A percentile compares a stretch with the other conserved stretches of the same genome.
Conservation (phyloP, 75 land plant genomes). For the Gnetum montanum region DNA sequence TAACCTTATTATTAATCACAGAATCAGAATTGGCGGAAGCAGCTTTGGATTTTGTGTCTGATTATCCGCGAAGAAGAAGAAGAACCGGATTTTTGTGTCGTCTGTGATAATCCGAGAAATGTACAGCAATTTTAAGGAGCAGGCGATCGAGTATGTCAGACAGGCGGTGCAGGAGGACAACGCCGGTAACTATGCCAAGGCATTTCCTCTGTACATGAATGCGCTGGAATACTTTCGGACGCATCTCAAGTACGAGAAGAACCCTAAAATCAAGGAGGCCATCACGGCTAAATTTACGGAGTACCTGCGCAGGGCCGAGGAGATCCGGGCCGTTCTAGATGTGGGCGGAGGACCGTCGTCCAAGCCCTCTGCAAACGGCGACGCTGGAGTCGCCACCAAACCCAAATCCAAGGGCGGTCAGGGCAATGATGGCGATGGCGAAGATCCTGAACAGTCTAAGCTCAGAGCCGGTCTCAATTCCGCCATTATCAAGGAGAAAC, state of each 20-base stretch:
- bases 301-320: conserved; percentile 95
- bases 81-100: no score
- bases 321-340: conserved; percentile 90
- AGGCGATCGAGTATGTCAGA: conserved; percentile 94
- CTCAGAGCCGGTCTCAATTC: conserved; percentile 86
- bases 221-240: conserved; percentile 96
- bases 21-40: no score
- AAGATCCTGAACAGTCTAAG: conserved; percentile 89
- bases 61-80: no score
- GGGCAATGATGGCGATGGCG: conserved; percentile 53
- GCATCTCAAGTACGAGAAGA: conserved; percentile 98
- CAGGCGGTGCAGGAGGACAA: conserved; percentile 97
- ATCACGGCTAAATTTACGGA: conserved; percentile 98
- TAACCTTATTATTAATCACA: no score
- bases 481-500: conserved; percentile 91
- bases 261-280: conserved; percentile 97
- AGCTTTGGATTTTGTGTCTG: no score
- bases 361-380: conserved; percentile 63
- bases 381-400: conserved; percentile 74
- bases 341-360: conserved; percentile 57
- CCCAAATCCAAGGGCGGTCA: conserved; percentile 70
- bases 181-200: conserved; percentile 94
- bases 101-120: conserved; percentile 26
- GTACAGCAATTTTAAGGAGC: conserved; percentile 99
- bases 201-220: conserved; percentile 97